phyloP scores from a whole-genome alignment of 768 basidiomycete genomes.

The Candolleomyces efflorescens region DNA sequence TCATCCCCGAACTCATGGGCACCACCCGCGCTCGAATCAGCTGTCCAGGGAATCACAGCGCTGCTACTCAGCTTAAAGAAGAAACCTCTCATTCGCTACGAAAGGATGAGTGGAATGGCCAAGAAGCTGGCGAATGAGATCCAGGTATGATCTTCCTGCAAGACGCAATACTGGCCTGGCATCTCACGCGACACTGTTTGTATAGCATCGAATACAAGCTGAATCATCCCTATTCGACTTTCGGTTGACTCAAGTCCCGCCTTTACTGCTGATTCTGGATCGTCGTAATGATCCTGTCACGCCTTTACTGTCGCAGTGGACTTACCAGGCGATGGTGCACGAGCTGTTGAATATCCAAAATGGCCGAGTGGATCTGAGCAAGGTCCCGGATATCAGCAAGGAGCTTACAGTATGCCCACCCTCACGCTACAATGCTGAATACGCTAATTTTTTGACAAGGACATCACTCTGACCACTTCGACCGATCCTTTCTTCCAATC shows the following conservation, averaged over 20 bases:
- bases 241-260: slow-evolving; percentile 81
- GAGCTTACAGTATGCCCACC: slow-evolving; percentile 68
- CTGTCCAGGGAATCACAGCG: slow-evolving; percentile 77
- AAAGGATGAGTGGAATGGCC: slow-evolving; percentile 89
- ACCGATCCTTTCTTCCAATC: slow-evolving; percentile 94
- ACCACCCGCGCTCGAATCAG: slow-evolving; percentile 64
- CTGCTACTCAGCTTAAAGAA: slow-evolving; percentile 94
- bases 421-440: background rate
- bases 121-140: slow-evolving; percentile 85
- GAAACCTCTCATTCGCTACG: slow-evolving; percentile 91
- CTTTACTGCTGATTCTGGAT: slow-evolving; percentile 88
- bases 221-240: slow-evolving; percentile 91
- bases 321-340: slow-evolving; percentile 99
- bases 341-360: slow-evolving; percentile 92
- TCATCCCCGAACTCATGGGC: slow-evolving; percentile 73
- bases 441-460: slow-evolving; percentile 40
- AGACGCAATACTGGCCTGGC: background rate
- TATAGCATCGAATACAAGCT: slow-evolving; percentile 72
- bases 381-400: slow-evolving; percentile 80
- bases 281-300: slow-evolving; percentile 97
- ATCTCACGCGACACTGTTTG: too few species aligned
- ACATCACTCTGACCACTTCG: slow-evolving; percentile 86
- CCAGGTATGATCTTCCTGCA: slow-evolving; percentile 46
- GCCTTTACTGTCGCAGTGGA: slow-evolving; percentile 95
- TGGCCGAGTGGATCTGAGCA: slow-evolving; percentile 80